phyloP scores from a whole-genome alignment of 768 basidiomycete genomes.

The Daedaleopsis nitida region DNA sequence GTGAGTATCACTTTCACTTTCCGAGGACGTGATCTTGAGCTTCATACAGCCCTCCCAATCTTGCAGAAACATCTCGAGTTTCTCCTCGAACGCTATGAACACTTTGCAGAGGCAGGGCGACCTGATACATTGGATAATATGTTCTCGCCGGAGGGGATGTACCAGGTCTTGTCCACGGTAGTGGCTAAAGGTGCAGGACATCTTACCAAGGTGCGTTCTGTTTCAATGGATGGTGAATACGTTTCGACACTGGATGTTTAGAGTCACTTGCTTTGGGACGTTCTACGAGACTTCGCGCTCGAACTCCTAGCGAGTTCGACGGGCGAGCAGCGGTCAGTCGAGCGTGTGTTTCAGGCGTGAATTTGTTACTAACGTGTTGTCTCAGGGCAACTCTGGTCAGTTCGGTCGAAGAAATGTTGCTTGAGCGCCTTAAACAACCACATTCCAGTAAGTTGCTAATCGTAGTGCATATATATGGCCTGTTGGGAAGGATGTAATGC shows the following conservation, averaged over 20 bases:
- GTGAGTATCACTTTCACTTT: slow-evolving; percentile 48
- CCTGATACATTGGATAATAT: slow-evolving; percentile 56
- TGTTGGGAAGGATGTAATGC: no score
- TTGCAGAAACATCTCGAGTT: slow-evolving; percentile 71
- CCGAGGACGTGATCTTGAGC: slow-evolving; percentile 1
- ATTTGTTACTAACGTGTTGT: no score
- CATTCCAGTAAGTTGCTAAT: slow-evolving; percentile 60
- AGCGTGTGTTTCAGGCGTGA: background rate
- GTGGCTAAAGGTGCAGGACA: slow-evolving; percentile 61
- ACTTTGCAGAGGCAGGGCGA: slow-evolving; percentile 39
- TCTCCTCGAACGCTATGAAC: slow-evolving; percentile 43
- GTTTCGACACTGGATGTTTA: slow-evolving; percentile 29
- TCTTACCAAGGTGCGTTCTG: slow-evolving; percentile 55
- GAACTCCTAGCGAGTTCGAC: slow-evolving; percentile 56
- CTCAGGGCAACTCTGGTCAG: slow-evolving; percentile 47
- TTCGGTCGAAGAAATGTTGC: slow-evolving; percentile 56
- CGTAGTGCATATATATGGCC: background rate
- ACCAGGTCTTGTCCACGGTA: slow-evolving; percentile 52
- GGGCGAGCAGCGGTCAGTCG: slow-evolving; percentile 46
- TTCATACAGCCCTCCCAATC: slow-evolving; percentile 65
- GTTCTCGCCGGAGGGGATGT: slow-evolving; percentile 67
- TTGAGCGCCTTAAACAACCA: slow-evolving; percentile 72
- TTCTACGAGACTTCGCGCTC: slow-evolving; percentile 74
- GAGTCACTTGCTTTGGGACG: slow-evolving; percentile 75
- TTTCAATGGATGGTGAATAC: background rate